Evolutionary conservation across 2,329 filamentous ascomycete species (phyloP), one percentile per base, ranked within the genome.

Genomic region (Knufia petricola): DNA sequence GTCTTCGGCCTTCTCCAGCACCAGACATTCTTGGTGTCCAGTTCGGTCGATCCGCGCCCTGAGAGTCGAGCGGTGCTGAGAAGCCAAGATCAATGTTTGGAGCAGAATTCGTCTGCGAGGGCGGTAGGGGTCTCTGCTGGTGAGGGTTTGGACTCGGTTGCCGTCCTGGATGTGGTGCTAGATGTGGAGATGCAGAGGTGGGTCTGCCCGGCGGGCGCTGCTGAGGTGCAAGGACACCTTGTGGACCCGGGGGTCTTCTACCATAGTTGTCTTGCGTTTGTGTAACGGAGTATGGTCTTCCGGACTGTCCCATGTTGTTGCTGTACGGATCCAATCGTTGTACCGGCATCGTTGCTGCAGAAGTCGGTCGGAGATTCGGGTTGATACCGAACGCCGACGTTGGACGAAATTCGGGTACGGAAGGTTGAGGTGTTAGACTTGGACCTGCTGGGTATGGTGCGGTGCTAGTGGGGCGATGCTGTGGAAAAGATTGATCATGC

Each of bases 341-440:
- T 39, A 37, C 50, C 48, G 38, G 53, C 49, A 48, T 21, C 15
- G 48, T 48, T 23, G 55, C 54, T 4, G 64, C 59, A 15, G 65
- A 66, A 49, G 64, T 63, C n/a, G 67, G 57, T 46, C 67, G 67
- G 48, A 72, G 64, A 50, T 70, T 72, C 12, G 69, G 69, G 48
- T 72, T 72, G 53, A 71, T 69, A 9, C 68, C 68, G 57, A 72
- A 72, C 12, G 69, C 69, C 34, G 69, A 71, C 43, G 64, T 68
- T 34, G 69, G 66, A 34, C 69, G 66, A 26, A 63, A 60, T 43
- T 69, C 68, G 8, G 65, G 60, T 48, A 60, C 59, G 30, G 61
- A 59, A 28, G 47, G 45, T 17, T 24, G 38, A 3, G 31, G 45
- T 23, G 52, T 53, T 64, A 67, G 20, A 57, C 59, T 36, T 53